Conservation (phyloP, 2,329 filamentous ascomycete genomes). For the Pseudogymnoascus sp. region DNA sequence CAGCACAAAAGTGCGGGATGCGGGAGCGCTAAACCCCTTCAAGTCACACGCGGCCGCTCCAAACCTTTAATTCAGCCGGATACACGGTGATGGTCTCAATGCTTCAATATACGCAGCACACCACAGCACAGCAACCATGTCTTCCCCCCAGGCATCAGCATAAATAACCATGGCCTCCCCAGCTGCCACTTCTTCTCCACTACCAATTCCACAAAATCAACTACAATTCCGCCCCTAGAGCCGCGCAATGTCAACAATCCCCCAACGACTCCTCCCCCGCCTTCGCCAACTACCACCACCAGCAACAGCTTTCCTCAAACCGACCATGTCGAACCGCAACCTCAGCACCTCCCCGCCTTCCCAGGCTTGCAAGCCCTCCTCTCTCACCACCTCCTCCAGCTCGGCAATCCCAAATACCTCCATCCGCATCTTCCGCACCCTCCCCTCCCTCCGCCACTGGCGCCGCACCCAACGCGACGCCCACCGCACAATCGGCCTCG, state of each 20-base stretch:
- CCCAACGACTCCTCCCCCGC: not conserved
- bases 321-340: conserved; percentile 9
- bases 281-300: not conserved
- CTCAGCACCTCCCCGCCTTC: conserved; percentile 19
- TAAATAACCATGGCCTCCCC: not conserved
- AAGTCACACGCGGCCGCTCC: not conserved
- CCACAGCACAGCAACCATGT: conserved; percentile 18
- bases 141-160: not conserved
- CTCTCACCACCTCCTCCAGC: conserved; percentile 16
- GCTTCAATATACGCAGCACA: conserved; percentile 26
- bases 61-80: not conserved
- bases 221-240: not conserved
- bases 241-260: not conserved
- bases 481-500: conserved; percentile 70
- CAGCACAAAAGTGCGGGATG: not conserved
- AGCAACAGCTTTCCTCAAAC: not conserved
- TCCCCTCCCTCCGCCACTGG: conserved; percentile 61
- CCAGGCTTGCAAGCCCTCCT: conserved; percentile 13
- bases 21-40: conserved; percentile 18
- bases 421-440: conserved; percentile 68
- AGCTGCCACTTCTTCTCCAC: not conserved
- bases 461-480: conserved; percentile 56
- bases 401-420: conserved; percentile 41
- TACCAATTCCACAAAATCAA: not conserved
- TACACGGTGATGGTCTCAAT: not conserved